These are phyloP conservation scores for Trichoderma citrinoviride DNA, from an alignment of 2,329 filamentous ascomycete species.

Conservation along the genomic window DNA sequence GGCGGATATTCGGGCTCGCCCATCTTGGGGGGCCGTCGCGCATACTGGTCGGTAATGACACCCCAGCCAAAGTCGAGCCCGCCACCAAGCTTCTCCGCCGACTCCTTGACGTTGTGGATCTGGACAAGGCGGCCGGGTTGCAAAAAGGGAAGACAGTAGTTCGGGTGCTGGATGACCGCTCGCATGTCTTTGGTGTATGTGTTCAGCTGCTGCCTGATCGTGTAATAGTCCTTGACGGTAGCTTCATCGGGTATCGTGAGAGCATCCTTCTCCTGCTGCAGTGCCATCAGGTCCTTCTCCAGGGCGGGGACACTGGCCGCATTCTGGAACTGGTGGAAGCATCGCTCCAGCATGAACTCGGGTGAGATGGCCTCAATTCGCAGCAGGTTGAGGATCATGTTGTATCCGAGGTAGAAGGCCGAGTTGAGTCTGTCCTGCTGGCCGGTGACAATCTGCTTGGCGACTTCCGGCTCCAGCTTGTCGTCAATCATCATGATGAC, in stretches of 20 bases:
- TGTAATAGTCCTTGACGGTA: conserved; percentile 91
- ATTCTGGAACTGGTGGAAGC: conserved; percentile 98
- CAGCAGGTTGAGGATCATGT: conserved; percentile 97
- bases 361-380: conserved; percentile 99
- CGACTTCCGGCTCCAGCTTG: conserved; percentile 90
- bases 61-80: conserved; percentile 86
- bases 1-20: conserved; percentile 65
- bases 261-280: conserved; percentile 71
- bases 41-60: conserved; percentile 71
- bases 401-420: conserved; percentile 96
- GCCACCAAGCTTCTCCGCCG: conserved; percentile 41
- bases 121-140: conserved; percentile 84
- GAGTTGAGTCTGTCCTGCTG: conserved; percentile 97
- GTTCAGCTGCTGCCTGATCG: conserved; percentile 79
- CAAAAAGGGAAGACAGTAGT: conserved; percentile 79
- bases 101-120: conserved; percentile 66
- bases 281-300: conserved; percentile 75
- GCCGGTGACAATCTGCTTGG: conserved; percentile 92
- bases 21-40: conserved; percentile 64
- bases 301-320: conserved; percentile 79
- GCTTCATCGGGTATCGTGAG: conserved; percentile 81
- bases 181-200: conserved; percentile 86
- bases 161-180: conserved; percentile 86
- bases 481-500: conserved; percentile 99
- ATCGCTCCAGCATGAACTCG: conserved; percentile 97